A percentile compares a stretch with the other conserved stretches of the same genome.
Conservation (phyloP, 1,284 basidiomycete genomes). For the Phenoliferia sp. region DNA sequence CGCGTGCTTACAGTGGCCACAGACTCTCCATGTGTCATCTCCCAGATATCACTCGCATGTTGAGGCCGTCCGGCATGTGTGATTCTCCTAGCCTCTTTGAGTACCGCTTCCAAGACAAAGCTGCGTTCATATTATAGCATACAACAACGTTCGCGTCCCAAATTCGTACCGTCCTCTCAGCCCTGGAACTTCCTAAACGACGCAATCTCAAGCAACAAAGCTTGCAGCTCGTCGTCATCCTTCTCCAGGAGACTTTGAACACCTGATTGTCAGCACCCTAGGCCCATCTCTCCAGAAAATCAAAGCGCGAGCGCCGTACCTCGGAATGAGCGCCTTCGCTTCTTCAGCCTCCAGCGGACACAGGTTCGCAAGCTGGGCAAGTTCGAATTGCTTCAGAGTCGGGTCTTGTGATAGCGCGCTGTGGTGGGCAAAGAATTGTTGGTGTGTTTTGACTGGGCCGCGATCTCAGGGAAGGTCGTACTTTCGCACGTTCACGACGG, state of each 20-base stretch:
- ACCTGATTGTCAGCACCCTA: not conserved
- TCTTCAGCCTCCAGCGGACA: slow-evolving; percentile 83
- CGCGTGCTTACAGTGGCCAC: too few species aligned
- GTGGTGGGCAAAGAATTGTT: not conserved
- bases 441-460: not conserved
- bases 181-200: slow-evolving; percentile 79
- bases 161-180: not conserved
- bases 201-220: slow-evolving; percentile 76
- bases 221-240: slow-evolving; percentile 77
- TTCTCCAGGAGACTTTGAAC: slow-evolving; percentile 66
- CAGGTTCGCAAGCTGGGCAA: slow-evolving; percentile 84
- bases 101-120: too few species aligned
- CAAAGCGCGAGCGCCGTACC: slow-evolving; percentile 9
- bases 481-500: slow-evolving; percentile 46
- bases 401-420: slow-evolving; percentile 4
- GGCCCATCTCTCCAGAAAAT: not conserved
- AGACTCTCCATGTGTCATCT: too few species aligned
- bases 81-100: too few species aligned
- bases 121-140: not conserved
- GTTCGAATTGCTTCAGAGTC: slow-evolving; percentile 76
- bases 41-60: too few species aligned
- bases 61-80: too few species aligned
- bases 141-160: not conserved
- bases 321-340: slow-evolving; percentile 84
- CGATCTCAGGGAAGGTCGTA: not conserved